These are phyloP conservation scores for Cinchona pubescens DNA, from an alignment of 257 asterid species.

Conservation along the genomic window DNA sequence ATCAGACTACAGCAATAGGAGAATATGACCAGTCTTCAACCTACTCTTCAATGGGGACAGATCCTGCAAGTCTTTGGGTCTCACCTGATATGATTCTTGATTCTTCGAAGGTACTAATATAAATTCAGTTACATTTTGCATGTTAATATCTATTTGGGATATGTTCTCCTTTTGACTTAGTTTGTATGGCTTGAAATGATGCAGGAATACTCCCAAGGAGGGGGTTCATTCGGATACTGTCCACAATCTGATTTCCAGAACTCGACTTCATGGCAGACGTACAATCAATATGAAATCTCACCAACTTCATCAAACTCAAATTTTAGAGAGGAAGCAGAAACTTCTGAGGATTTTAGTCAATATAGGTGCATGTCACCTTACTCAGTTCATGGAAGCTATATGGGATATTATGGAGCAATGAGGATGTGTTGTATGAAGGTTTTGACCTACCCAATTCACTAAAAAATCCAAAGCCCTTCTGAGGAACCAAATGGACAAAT, in stretches of 20 bases:
- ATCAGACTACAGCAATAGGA: conserved; percentile 21
- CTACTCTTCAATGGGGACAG: conserved; percentile 19
- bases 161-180: not conserved
- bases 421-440: conserved; percentile 30
- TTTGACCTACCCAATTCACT: conserved; percentile 21
- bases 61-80: conserved; percentile 27
- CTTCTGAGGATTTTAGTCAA: conserved; percentile 32
- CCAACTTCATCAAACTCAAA: conserved; percentile 42
- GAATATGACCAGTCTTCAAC: conserved; percentile 22
- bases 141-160: not conserved
- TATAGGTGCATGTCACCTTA: conserved; percentile 34
- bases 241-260: conserved; percentile 27
- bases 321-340: conserved; percentile 36
- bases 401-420: conserved; percentile 29
- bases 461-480: conserved; percentile 25
- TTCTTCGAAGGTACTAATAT: conserved; percentile 35
- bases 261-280: conserved; percentile 24
- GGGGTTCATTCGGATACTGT: conserved; percentile 9
- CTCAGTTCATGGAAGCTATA: conserved; percentile 32
- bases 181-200: conserved; percentile 7
- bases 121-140: not conserved
- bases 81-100: conserved; percentile 39
- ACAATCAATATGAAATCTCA: conserved; percentile 35
- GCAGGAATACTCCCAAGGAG: conserved; percentile 33
- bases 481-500: conserved; percentile 10